Base-by-base conservation (phyloP, 345 rosid genomes). In the Abelmoschus esculentus region DNA sequence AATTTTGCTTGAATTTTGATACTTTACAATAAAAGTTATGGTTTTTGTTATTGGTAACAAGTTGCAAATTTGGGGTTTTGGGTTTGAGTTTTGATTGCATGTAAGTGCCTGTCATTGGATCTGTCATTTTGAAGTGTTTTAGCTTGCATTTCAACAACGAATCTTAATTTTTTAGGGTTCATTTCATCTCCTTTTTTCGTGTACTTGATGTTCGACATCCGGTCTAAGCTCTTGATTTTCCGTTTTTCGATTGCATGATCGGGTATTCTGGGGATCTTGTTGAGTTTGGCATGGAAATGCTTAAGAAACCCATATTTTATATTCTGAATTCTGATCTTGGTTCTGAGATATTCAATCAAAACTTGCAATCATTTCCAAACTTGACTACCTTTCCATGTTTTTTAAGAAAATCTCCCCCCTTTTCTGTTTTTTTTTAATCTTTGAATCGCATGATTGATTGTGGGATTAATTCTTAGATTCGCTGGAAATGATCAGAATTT, bases 71-170 rank as follows among this genome's bases (percentile, higher is more conserved):
- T 52, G 15, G 44, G 56, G 49, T 66, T 44, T 72, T 31, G 10
- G 46, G 55, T 40, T 13, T 69, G 36, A 59, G 44, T 73, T 57
- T 54, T 71, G 28, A 66, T 79, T 79, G 85, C 86, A 82, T 80
- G 83, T 73, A 31, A 7, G 68, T 46, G 66, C 72, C 54, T 13
- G 47, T 28, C 38, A n/a, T 42, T 58, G 81, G 89, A 85, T 85
- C 86, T 85, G 81, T 76, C 11, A 36, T 14, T 75, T 66, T 64
- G 0, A 26, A 57, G 54, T 71, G 40, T 1, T 67, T 29, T 74
- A 31, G 15, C 18, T 47, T 32, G 19, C 60, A n/a, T 59, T 65
- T 70, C 68, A 7, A 49, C 70, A 7, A 12, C 19, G 53, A 15
- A 4, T 55, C 49, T 22, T 67, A 14, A 5, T 47, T 28, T 66